phyloP scores from a whole-genome alignment of 345 rosid genomes.

The Rubroshorea leprosula region DNA sequence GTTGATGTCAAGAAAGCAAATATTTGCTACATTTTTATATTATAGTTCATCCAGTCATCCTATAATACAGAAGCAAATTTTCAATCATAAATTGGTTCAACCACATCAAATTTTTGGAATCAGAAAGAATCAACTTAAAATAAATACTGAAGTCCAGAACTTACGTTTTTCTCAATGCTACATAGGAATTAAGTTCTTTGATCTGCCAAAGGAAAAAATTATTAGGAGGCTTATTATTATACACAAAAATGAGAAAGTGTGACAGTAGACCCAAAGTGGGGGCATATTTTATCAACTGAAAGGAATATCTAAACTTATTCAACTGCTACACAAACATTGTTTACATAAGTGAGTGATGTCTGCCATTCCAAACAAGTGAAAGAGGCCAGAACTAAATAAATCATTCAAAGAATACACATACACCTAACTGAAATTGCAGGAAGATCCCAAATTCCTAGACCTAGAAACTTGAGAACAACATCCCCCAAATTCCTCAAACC shows the following conservation, averaged over 20 bases:
- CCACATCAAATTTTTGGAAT: background rate
- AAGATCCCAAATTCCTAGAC: background rate
- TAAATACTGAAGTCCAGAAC: constrained; percentile 17
- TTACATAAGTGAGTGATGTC: background rate
- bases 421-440: background rate
- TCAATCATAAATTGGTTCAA: too few species aligned
- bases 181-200: constrained; percentile 92
- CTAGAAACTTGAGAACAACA: too few species aligned
- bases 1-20: background rate
- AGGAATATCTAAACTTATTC: background rate
- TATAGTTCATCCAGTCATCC: background rate
- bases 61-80: too few species aligned
- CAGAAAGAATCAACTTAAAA: background rate
- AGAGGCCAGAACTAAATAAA: background rate
- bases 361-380: background rate
- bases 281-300: background rate
- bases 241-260: background rate
- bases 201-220: constrained; percentile 43
- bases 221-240: too few species aligned
- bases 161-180: constrained; percentile 90
- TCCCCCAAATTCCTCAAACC: background rate
- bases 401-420: background rate
- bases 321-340: background rate
- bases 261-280: background rate
- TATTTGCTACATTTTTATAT: background rate